These are phyloP conservation scores for Mycena crocata DNA, from an alignment of 768 basidiomycete genomes.

Conservation along the genomic window DNA sequence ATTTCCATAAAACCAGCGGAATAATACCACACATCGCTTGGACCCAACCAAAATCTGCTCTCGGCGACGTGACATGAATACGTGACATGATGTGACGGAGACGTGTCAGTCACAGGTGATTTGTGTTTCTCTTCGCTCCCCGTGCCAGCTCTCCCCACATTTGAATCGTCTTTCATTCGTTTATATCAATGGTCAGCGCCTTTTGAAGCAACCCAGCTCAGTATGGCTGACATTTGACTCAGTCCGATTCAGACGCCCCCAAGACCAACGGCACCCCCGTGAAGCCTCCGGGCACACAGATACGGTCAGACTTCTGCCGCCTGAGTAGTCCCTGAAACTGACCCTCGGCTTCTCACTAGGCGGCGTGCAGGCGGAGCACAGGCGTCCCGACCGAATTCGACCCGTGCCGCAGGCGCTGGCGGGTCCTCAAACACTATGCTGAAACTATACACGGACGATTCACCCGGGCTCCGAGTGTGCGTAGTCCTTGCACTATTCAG, in stretches of 20 bases:
- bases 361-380: constrained; percentile 73
- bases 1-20: too few species aligned
- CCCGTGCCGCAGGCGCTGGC: constrained; percentile 93
- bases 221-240: constrained; percentile 1
- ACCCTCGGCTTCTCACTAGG: neutral
- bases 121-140: constrained; percentile 10
- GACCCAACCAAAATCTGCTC: too few species aligned
- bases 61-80: too few species aligned
- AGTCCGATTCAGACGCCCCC: constrained; percentile 88
- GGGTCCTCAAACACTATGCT: constrained; percentile 99
- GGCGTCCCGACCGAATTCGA: constrained; percentile 82
- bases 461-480: constrained; percentile 96
- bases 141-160: constrained; percentile 16
- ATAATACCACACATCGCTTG: too few species aligned
- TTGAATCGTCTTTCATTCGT: constrained; percentile 28
- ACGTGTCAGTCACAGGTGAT: constrained; percentile 23
- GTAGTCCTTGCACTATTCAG: constrained; percentile 47
- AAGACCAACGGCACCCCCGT: constrained; percentile 60
- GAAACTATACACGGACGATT: constrained; percentile 98
- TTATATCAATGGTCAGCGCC: constrained; percentile 50
- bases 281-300: constrained; percentile 83
- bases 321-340: constrained; percentile 1
- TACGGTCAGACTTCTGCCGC: constrained; percentile 66
- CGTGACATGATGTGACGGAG: constrained; percentile 21
- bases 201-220: accelerated